Conservation (phyloP, 805 yeast genomes). For the Kazachstania bromeliacearum region DNA sequence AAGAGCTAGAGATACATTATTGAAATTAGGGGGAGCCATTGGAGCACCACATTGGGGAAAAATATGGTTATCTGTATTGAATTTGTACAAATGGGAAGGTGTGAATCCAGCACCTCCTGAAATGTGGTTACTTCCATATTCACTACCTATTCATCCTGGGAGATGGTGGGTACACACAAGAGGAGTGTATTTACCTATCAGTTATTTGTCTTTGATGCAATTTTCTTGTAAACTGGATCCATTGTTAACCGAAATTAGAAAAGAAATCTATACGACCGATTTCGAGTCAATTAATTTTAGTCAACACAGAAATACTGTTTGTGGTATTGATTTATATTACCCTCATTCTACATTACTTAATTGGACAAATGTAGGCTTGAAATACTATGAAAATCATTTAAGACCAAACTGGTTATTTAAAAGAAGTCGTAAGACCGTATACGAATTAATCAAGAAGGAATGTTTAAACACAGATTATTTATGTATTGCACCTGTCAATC, state of each 20-base stretch:
- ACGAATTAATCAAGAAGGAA: slow-evolving; percentile 64
- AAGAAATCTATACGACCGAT: slow-evolving; percentile 64
- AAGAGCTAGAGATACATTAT: slow-evolving; percentile 65
- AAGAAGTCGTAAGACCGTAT: slow-evolving; percentile 42
- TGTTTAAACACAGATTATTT: slow-evolving; percentile 66
- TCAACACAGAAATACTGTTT: slow-evolving; percentile 68
- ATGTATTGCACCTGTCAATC: slow-evolving; percentile 90
- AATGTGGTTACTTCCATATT: slow-evolving; percentile 77
- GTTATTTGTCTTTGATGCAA: slow-evolving; percentile 59
- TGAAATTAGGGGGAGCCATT: slow-evolving; percentile 76
- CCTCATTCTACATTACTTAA: slow-evolving; percentile 75
- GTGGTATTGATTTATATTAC: slow-evolving; percentile 87
- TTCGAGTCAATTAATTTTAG: slow-evolving; percentile 61
- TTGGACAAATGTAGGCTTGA: slow-evolving; percentile 48
- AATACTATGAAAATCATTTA: slow-evolving; percentile 55
- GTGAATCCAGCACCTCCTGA: slow-evolving; percentile 98
- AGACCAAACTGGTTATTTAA: slow-evolving; percentile 68
- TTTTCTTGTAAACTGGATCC: slow-evolving; percentile 53
- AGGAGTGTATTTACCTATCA: slow-evolving; percentile 79
- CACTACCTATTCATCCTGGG: slow-evolving; percentile 81
- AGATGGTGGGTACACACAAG: slow-evolving; percentile 99
- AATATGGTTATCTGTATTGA: slow-evolving; percentile 74
- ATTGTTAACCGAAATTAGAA: slow-evolving; percentile 53
- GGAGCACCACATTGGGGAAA: slow-evolving; percentile 97
- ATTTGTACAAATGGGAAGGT: slow-evolving; percentile 88